Base-by-base conservation (phyloP, 139 green algal genomes). In the Diplosphaera chodatii region DNA sequence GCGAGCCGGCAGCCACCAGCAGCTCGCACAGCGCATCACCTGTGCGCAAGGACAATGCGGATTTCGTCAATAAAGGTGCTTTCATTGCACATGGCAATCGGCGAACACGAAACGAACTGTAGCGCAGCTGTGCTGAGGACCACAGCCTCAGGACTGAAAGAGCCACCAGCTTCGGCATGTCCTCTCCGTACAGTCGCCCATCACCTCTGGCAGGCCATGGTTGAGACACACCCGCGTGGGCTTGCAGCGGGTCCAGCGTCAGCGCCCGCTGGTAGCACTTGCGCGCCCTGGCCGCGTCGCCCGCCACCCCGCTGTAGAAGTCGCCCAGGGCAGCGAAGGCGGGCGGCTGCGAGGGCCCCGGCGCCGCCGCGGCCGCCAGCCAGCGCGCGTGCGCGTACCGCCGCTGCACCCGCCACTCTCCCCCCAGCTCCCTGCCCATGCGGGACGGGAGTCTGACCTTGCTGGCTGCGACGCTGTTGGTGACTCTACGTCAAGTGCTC, bases 251-350 rank as follows among this genome's bases (percentile, higher is more conserved):
- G 76, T 95, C 86, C 20, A 96, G 78, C 8, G 79, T 78, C 74
- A 96, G 78, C 0, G 77, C 83, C 6, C 82, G 72, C 75, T 88
- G 80, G 73, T 80, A 92, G 78, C 85, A 92, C 69, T 80, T 81
- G n/a, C 69, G 63, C 0, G 87, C 85, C 15, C 74, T 66, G 8
- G 40, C 23, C 30, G 63, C 66, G 31, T 91, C 87, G 1, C 20
- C 28, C 6, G 75, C 72, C 32, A 79, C 74, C 41, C 81, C 48
- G 6, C 20, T 29, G 48, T 89, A 89, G 72, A 72, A 92, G 30
- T 75, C 74, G 2, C 87, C 87, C 40, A 91, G 76, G 82, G 75
- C 83, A 16, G 77, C 68, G 62, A 87, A 88, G 15, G 80, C 86
- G 40, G 18, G 40, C 10, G 71, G 83, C 83, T 85, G 79, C 56